phyloP scores from a whole-genome alignment of 2,329 filamentous ascomycete genomes.

The Botrytis squamosa region DNA sequence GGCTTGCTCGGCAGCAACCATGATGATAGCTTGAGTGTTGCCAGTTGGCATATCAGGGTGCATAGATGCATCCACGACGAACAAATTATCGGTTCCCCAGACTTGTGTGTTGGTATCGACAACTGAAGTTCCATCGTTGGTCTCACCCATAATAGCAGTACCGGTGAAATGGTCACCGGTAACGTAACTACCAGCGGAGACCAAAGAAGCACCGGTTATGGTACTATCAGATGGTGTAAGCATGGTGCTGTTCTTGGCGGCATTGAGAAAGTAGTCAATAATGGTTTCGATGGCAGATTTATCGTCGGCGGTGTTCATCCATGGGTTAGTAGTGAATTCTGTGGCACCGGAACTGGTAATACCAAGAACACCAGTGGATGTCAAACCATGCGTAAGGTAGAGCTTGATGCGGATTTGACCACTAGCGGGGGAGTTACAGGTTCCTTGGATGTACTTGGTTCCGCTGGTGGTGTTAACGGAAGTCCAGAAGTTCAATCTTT shows the following conservation, averaged over 20 bases:
- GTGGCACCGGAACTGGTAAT: slow-evolving; percentile 45
- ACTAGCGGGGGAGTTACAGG: slow-evolving; percentile 8
- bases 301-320: slow-evolving; percentile 60
- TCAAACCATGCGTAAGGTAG: slow-evolving; percentile 52
- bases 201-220: slow-evolving; percentile 1
- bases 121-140: slow-evolving; percentile 56
- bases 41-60: slow-evolving; percentile 67
- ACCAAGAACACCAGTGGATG: slow-evolving; percentile 47
- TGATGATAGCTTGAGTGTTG: slow-evolving; percentile 65
- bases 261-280: slow-evolving; percentile 49
- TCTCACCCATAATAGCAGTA: slow-evolving; percentile 44
- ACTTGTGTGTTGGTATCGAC: slow-evolving; percentile 63
- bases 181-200: neutral
- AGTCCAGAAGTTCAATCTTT: slow-evolving; percentile 20
- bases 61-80: slow-evolving; percentile 65
- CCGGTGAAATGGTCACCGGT: slow-evolving; percentile 24
- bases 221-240: slow-evolving; percentile 36
- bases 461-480: slow-evolving; percentile 16
- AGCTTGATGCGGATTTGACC: slow-evolving; percentile 48
- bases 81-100: slow-evolving; percentile 65
- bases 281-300: slow-evolving; percentile 52
- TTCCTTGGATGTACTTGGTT: slow-evolving; percentile 20
- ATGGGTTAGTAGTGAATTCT: slow-evolving; percentile 43
- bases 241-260: slow-evolving; percentile 54
- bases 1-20: slow-evolving; percentile 64